These are phyloP conservation scores for Excoecaria agallocha DNA, from an alignment of 345 rosid species.

Conservation along the genomic window DNA sequence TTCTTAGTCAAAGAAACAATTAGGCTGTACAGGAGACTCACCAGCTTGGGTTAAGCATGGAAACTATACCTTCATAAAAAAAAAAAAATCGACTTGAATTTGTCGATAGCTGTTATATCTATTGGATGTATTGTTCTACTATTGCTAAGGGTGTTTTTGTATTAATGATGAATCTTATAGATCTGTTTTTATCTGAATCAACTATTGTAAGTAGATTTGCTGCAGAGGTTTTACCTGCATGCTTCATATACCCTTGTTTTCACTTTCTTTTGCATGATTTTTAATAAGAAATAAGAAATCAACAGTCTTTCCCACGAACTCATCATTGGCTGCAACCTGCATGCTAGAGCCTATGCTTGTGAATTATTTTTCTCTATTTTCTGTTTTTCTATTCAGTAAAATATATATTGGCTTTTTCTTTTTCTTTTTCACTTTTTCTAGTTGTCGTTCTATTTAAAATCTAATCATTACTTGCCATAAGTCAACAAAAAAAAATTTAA, in stretches of 20 bases:
- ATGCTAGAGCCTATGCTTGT: too few relatives aligned
- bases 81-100: neutral
- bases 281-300: too few relatives aligned
- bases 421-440: too few relatives aligned
- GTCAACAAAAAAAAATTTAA: too few relatives aligned
- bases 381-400: too few relatives aligned
- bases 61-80: neutral
- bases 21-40: slow-evolving; percentile 28
- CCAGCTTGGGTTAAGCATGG: neutral
- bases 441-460: too few relatives aligned
- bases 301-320: too few relatives aligned
- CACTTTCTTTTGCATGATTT: neutral
- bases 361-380: too few relatives aligned
- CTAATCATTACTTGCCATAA: too few relatives aligned
- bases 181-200: slow-evolving; percentile 1
- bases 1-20: slow-evolving; percentile 59
- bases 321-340: too few relatives aligned
- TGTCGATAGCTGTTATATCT: slow-evolving; percentile 11
- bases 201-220: slow-evolving; percentile 11
- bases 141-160: neutral
- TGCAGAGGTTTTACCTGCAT: neutral
- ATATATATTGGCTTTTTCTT: too few relatives aligned
- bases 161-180: neutral
- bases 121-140: neutral
- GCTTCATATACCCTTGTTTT: neutral